A percentile compares a stretch with the other conserved stretches of the same genome.
These are phyloP conservation scores for Phytopythium delawarense DNA, from an alignment of 352 stramenopile species.

Conservation along the genomic window DNA sequence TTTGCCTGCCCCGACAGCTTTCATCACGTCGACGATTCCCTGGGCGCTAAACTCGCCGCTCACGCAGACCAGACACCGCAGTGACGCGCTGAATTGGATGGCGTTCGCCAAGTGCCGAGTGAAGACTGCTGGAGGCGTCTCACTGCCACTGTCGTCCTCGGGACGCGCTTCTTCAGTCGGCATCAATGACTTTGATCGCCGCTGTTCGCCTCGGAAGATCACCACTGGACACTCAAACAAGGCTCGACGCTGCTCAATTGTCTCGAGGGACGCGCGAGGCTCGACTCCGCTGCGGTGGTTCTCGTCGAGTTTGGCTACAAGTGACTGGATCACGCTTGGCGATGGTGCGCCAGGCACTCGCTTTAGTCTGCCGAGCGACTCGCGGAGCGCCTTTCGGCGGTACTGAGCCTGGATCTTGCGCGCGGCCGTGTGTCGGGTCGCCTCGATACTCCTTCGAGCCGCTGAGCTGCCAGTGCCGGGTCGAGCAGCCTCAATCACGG, in stretches of 20 bases:
- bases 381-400: constrained; percentile 36
- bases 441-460: constrained; percentile 10
- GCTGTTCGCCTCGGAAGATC: constrained; percentile 15
- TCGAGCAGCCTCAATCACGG: not conserved
- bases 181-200: not conserved
- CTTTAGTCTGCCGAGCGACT: constrained; percentile 32
- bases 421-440: constrained; percentile 27
- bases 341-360: constrained; percentile 16
- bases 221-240: constrained; percentile 49
- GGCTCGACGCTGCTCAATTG: constrained; percentile 33
- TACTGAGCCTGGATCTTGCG: constrained; percentile 55
- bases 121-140: constrained; percentile 1
- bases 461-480: not conserved
- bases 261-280: constrained; percentile 22
- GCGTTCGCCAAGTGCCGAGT: constrained; percentile 37
- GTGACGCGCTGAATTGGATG: constrained; percentile 35
- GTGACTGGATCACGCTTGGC: constrained; percentile 22
- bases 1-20: constrained; percentile 35
- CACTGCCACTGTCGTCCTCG: not conserved
- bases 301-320: constrained; percentile 24
- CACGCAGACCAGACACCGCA: constrained; percentile 36
- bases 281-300: constrained; percentile 22
- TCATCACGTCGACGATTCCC: constrained; percentile 26
- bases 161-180: not conserved
- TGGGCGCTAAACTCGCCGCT: constrained; percentile 28